Conservation (phyloP, 371 early-diverging fungal species). For the Capillidium heterosporum region DNA sequence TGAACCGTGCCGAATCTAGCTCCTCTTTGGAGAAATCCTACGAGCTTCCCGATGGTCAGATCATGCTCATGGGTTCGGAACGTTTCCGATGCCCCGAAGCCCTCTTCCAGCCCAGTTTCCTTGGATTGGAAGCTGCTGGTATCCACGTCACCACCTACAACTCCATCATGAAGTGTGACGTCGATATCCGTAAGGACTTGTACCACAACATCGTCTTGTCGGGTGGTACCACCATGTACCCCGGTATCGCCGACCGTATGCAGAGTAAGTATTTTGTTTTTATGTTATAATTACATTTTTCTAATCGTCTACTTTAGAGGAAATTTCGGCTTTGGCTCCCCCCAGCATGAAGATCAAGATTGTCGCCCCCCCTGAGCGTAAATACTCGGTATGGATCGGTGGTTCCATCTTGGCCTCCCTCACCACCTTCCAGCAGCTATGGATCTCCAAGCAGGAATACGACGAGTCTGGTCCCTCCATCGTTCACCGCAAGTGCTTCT, state of each 20-base stretch:
- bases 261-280: neutral
- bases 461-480: slow-evolving; percentile 96
- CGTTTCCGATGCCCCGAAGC: slow-evolving; percentile 98
- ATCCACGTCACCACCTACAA: slow-evolving; percentile 91
- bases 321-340: slow-evolving; percentile 95
- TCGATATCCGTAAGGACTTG: slow-evolving; percentile 94
- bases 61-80: slow-evolving; percentile 96
- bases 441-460: slow-evolving; percentile 88
- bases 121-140: slow-evolving; percentile 82
- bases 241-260: slow-evolving; percentile 56
- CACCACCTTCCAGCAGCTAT: slow-evolving; percentile 77
- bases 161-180: slow-evolving; percentile 96
- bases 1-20: slow-evolving; percentile 74
- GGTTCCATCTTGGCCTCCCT: slow-evolving; percentile 98
- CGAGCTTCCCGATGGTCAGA: slow-evolving; percentile 99
- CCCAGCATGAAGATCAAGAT: slow-evolving; percentile 99
- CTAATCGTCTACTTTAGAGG: slow-evolving; percentile 23
- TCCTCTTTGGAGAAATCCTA: slow-evolving; percentile 92
- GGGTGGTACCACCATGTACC: slow-evolving; percentile 90
- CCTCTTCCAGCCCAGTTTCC: slow-evolving; percentile 94
- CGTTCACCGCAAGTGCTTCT: slow-evolving; percentile 98
- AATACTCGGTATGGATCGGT: slow-evolving; percentile 99
- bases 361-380: slow-evolving; percentile 99
- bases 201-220: slow-evolving; percentile 92
- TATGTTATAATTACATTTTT: neutral